Base-by-base conservation (phyloP, 2,329 filamentous ascomycete genomes). In the Fusarium setosum region DNA sequence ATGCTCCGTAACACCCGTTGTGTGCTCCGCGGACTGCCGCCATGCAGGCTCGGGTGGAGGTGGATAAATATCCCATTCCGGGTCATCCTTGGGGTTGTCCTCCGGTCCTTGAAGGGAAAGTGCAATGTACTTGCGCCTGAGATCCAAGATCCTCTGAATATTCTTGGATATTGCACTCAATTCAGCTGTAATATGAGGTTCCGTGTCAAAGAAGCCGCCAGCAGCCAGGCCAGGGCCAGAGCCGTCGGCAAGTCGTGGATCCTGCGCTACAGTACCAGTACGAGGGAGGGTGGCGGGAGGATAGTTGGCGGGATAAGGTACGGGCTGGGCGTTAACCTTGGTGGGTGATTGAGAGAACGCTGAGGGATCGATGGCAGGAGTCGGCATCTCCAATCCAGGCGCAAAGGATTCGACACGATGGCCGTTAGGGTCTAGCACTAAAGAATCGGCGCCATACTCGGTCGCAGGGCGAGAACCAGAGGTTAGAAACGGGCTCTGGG, bases 11-110 rank as follows among this genome's bases (percentile, higher is more conserved):
- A 56, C 23, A 21, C 49, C 61, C 40, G 51, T 21, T 51, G 51
- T 53, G 18, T 56, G 65, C 7, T 59, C 63, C 4, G 52, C 74
- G 71, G 55, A 76, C 71, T 59, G 77, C 72, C 50, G 76, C 95
- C 96, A 98, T 3, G 93, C 92, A 15, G 96, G 96, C 72, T 96
- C 92, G 6, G 95, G 96, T 5, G 94, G 94, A 13, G 92, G 89
- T 10, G 96, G 96, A 72, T 98, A 98, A 41, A 99, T 93, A 53
- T 86, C 85, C 95, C 95, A 99, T 48, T 84, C 86, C 1, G 90
- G 85, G 17, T 91, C 87, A 75, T 98, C 94, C 71, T 93, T 93
- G 1, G 96, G 96, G 69, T 98, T 97, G 74, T 97, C 93, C 12
- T 88, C 86, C 8, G 90, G 86, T 10, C 91, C 87, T 74, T 99